Evolutionary conservation across 768 basidiomycete species (phyloP).

Genomic region (Rhodotorula toruloides): DNA sequence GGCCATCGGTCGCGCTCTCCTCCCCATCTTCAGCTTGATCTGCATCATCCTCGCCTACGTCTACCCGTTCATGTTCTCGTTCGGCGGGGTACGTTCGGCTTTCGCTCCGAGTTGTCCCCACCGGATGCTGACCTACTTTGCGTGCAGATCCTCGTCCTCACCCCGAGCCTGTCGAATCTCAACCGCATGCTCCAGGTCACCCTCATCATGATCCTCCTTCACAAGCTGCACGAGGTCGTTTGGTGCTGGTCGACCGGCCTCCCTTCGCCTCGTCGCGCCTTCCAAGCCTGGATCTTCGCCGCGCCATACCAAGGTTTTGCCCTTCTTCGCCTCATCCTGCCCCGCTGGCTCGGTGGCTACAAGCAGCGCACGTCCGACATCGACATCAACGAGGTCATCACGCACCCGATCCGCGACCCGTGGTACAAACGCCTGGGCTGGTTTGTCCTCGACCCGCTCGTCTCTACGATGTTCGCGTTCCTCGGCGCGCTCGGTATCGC

Average conservation of each 20-base stretch:
- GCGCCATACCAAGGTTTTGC: slow-evolving; percentile 37
- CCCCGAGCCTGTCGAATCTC: slow-evolving; percentile 24
- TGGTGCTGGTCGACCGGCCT: slow-evolving; percentile 34
- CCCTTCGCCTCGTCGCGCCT: slow-evolving; percentile 23
- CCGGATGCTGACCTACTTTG: neutral
- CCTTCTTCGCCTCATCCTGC: slow-evolving; percentile 31
- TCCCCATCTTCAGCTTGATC: slow-evolving; percentile 25
- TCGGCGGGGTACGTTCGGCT: slow-evolving; percentile 30
- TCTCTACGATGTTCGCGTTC: slow-evolving; percentile 24
- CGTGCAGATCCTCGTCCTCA: slow-evolving; percentile 34
- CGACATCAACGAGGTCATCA: slow-evolving; percentile 32
- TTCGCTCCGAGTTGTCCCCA: neutral
- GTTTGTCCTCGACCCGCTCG: slow-evolving; percentile 30
- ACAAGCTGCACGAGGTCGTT: slow-evolving; percentile 24
- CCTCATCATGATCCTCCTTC: slow-evolving; percentile 35
- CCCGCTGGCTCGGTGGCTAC: slow-evolving; percentile 31
- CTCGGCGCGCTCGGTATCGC: slow-evolving; percentile 27
- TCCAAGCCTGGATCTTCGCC: slow-evolving; percentile 36
- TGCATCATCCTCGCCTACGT: slow-evolving; percentile 27
- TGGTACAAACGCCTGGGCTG: slow-evolving; percentile 21
- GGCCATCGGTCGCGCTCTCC: slow-evolving; percentile 25
- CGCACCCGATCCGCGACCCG: slow-evolving; percentile 9
- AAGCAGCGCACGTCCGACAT: slow-evolving; percentile 24
- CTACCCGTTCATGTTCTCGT: slow-evolving; percentile 38
- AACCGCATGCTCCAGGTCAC: slow-evolving; percentile 28